phyloP scores from a whole-genome alignment of 1,139 yeast species.

The Diutina scorzettiae region DNA sequence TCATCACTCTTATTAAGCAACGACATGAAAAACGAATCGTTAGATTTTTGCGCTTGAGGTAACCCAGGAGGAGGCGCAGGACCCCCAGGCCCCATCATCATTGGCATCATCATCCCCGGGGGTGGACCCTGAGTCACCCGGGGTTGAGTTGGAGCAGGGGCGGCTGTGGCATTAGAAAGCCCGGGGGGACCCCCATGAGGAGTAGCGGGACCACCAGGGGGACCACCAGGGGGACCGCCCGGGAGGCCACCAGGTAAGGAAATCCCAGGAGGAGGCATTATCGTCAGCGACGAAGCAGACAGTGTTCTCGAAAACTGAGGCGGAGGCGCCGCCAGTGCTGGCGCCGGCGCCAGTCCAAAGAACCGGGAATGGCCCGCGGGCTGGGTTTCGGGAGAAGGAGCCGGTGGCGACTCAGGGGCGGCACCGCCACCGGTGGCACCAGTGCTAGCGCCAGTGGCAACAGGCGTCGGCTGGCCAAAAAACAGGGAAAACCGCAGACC shows the following conservation, averaged over 20 bases:
- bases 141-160: constrained; percentile 9
- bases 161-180: too few species aligned
- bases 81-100: not conserved
- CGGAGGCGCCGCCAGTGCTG: not conserved
- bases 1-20: constrained; percentile 24
- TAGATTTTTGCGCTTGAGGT: constrained; percentile 12
- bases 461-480: constrained; percentile 7
- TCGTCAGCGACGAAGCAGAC: not conserved
- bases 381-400: constrained; percentile 4
- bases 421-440: not conserved
- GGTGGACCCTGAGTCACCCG: constrained; percentile 7
- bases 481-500: constrained; percentile 10
- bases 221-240: not conserved
- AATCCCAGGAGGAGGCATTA: not conserved
- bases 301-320: not conserved
- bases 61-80: not conserved
- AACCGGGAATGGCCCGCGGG: not conserved
- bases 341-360: not conserved
- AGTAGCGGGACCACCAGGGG: not conserved
- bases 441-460: not conserved
- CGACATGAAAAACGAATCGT: constrained; percentile 45
- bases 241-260: not conserved
- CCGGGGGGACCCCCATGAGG: not conserved
- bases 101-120: constrained; percentile 3
- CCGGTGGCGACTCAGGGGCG: not conserved